A percentile compares a stretch with the other conserved stretches of the same genome.
Conservation (phyloP, 2,329 filamentous ascomycete species). For the Aureobasidium sp. region DNA sequence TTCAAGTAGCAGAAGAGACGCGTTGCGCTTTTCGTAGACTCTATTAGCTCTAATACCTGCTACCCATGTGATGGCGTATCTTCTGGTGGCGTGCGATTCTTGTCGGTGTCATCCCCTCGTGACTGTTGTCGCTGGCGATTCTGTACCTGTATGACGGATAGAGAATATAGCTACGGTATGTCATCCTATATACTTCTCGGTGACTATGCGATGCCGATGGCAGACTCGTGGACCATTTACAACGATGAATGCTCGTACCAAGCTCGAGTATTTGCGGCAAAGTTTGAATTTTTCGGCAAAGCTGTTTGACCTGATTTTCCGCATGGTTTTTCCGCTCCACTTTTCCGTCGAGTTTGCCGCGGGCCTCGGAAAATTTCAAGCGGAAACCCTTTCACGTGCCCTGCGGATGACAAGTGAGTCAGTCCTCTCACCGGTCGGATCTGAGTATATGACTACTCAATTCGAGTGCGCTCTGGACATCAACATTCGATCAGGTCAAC, state of each 20-base stretch:
- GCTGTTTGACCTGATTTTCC: not conserved
- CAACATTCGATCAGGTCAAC: not conserved
- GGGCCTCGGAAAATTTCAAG: not conserved
- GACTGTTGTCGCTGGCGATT: not conserved
- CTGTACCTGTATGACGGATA: too few species aligned
- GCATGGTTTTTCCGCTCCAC: not conserved
- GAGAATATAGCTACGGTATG: too few species aligned
- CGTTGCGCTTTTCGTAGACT: not conserved
- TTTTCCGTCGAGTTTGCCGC: not conserved
- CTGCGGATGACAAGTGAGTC: not conserved
- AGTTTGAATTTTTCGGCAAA: not conserved
- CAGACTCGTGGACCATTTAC: too few species aligned
- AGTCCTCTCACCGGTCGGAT: not conserved
- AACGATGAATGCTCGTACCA: not conserved
- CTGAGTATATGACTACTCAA: not conserved
- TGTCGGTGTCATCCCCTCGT: not conserved
- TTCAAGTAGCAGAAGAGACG: conserved; percentile 9
- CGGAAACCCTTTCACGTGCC: not conserved
- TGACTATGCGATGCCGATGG: too few species aligned
- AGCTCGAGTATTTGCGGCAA: not conserved
- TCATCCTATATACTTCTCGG: too few species aligned
- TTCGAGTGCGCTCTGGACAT: not conserved
- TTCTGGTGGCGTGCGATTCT: not conserved
- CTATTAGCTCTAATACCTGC: not conserved
- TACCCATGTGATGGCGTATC: not conserved